Evolutionary conservation across 2,329 filamentous ascomycete species (phyloP).

Genomic region (Alternaria sp.): DNA sequence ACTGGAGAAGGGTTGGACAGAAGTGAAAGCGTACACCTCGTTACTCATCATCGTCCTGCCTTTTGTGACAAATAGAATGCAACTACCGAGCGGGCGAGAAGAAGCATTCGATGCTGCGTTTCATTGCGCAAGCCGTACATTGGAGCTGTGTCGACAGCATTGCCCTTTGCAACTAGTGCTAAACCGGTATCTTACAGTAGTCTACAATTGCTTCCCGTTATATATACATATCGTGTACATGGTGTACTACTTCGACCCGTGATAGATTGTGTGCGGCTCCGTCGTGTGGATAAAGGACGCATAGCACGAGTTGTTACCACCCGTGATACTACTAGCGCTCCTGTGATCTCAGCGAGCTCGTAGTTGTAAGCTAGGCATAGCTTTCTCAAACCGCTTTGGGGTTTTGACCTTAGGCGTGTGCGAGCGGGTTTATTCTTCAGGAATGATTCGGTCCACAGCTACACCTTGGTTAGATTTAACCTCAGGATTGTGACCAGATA

Average conservation of each 20-base stretch:
- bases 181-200: not conserved
- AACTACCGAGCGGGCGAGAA: too few relatives aligned
- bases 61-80: too few relatives aligned
- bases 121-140: not conserved
- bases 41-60: not conserved
- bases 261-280: not conserved
- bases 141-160: not conserved
- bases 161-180: not conserved
- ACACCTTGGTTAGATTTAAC: conserved; percentile 9
- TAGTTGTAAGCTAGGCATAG: not conserved
- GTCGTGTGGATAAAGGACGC: too few relatives aligned
- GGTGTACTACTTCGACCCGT: not conserved
- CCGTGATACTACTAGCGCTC: not conserved
- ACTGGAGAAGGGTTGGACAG: rapidly evolving
- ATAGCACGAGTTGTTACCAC: not conserved
- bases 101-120: too few relatives aligned
- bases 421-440: conserved; percentile 24
- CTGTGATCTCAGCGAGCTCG: not conserved
- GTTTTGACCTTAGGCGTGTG: not conserved
- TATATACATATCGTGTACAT: not conserved
- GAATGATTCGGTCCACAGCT: conserved; percentile 44
- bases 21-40: not conserved
- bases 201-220: not conserved
- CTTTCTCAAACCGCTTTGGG: not conserved
- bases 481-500: too few relatives aligned